Conservation (phyloP, 495 filamentous ascomycete genomes). For the Penicillium longicatenatum region DNA sequence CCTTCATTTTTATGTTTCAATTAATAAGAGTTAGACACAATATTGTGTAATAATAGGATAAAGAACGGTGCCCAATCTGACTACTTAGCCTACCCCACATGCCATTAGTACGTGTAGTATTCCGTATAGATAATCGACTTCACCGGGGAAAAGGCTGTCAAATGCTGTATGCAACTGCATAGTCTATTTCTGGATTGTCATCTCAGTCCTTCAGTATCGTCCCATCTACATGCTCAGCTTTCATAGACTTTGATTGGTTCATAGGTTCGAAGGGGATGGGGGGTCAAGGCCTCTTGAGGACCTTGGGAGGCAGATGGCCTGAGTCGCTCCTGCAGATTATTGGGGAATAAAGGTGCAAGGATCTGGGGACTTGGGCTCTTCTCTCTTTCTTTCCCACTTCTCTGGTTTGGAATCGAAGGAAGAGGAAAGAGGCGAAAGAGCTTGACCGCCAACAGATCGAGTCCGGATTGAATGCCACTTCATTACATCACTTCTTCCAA, state of each 20-base stretch:
- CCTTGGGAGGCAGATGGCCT: conserved; percentile 12
- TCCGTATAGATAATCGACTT: neutral
- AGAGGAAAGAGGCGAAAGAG: conserved; percentile 5
- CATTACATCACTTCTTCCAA: conserved; percentile 13
- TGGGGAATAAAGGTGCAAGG: neutral
- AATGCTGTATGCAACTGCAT: neutral
- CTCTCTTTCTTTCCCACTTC: neutral
- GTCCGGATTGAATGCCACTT: neutral
- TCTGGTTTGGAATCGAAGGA: neutral
- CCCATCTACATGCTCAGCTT: no score
- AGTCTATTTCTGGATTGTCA: neutral
- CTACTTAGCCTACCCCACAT: neutral
- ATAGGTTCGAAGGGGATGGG: no score
- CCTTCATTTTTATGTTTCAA: no score
- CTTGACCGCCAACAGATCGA: conserved; percentile 21
- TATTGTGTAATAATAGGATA: neutral
- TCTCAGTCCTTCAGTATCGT: neutral
- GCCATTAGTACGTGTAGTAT: neutral
- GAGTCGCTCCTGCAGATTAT: neutral
- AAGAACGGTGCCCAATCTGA: neutral
- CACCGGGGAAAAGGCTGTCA: neutral
- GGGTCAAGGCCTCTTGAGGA: conserved; percentile 13
- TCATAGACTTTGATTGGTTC: neutral
- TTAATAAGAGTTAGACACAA: no score
- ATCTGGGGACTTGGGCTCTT: neutral